phyloP scores from a whole-genome alignment of 2,329 filamentous ascomycete species.

The Ophiosphaerella korrae region DNA sequence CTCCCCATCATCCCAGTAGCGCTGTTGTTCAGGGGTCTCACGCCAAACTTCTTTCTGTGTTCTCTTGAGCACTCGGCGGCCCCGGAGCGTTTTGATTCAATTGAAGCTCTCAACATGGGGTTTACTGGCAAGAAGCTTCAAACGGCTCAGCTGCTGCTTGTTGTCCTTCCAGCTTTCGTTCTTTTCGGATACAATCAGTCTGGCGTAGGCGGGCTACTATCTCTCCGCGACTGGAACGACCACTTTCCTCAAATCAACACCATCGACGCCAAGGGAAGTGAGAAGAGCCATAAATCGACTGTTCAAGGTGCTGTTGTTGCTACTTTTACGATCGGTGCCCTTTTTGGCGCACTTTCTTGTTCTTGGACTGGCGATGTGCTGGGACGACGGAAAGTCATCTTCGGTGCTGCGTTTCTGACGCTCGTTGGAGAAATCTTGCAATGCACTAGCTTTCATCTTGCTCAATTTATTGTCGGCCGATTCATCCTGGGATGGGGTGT shows the following conservation, averaged over 20 bases:
- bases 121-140: constrained; percentile 34
- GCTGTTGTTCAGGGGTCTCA: no score
- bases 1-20: no score
- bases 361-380: constrained; percentile 53
- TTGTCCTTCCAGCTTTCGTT: constrained; percentile 52
- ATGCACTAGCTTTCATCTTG: constrained; percentile 52
- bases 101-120: constrained; percentile 15
- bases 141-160: constrained; percentile 42
- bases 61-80: no score
- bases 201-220: constrained; percentile 55
- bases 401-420: constrained; percentile 48
- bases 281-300: constrained; percentile 52
- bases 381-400: constrained; percentile 54
- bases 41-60: no score
- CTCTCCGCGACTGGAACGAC: constrained; percentile 47
- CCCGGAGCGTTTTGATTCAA: not conserved
- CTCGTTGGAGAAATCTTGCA: constrained; percentile 53
- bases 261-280: constrained; percentile 48
- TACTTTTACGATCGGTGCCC: constrained; percentile 53
- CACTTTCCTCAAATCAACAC: constrained; percentile 59
- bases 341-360: constrained; percentile 54
- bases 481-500: constrained; percentile 53
- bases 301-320: constrained; percentile 54
- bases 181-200: constrained; percentile 61
- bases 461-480: constrained; percentile 54